Evolutionary conservation across 2,329 filamentous ascomycete genomes (phyloP).

Genomic region (Neonectria punicea): DNA sequence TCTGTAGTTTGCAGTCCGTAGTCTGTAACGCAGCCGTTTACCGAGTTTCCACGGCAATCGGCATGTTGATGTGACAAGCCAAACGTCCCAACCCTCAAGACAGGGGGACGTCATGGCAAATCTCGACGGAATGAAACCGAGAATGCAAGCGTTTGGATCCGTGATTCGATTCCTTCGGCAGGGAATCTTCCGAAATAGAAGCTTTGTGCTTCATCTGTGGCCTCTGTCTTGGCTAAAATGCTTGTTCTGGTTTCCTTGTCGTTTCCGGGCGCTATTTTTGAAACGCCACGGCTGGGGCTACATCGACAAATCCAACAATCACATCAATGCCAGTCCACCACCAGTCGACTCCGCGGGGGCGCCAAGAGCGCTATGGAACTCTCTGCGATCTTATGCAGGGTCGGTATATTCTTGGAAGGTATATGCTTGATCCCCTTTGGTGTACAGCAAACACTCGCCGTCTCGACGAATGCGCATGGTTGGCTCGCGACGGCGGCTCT

Average conservation of each 20-base stretch:
- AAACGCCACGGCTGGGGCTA: constrained; percentile 11
- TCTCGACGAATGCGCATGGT: background rate
- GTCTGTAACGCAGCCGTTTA: background rate
- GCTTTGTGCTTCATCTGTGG: background rate
- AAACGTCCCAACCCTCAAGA: background rate
- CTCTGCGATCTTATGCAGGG: background rate
- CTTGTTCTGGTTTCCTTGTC: background rate
- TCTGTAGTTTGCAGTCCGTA: background rate
- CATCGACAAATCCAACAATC: background rate
- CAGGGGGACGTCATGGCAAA: background rate
- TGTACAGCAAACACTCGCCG: background rate
- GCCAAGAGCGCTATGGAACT: background rate
- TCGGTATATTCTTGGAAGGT: background rate
- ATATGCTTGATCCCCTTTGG: background rate
- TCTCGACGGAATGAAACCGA: background rate
- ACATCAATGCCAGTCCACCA: background rate
- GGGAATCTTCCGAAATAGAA: background rate
- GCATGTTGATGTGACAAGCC: background rate
- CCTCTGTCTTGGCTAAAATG: background rate
- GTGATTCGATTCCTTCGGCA: background rate
- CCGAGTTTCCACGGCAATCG: background rate
- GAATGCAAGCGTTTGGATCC: background rate
- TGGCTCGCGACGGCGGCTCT: background rate
- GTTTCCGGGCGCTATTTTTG: constrained; percentile 1
- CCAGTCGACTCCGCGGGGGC: background rate